A percentile compares a stretch with the other conserved stretches of the same genome.
Evolutionary conservation across 495 filamentous ascomycete genomes (phyloP).

Genomic region (Immersiella caudata): DNA sequence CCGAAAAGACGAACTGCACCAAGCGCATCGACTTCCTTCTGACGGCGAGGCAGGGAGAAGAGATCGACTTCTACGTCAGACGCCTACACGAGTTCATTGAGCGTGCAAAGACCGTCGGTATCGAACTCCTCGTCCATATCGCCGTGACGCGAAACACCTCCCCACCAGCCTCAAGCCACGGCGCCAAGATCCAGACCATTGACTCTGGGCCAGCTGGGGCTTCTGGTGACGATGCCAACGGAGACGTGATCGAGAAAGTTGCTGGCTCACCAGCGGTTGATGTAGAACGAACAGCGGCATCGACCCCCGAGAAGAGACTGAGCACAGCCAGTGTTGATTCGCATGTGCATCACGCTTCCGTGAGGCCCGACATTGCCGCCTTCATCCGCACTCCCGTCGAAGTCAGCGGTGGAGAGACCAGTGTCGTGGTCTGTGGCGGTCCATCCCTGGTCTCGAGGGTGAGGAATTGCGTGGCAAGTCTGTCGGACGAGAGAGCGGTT

Average conservation of each 20-base stretch:
- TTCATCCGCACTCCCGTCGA: constrained; percentile 62
- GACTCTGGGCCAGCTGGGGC: constrained; percentile 22
- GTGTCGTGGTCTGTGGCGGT: constrained; percentile 81
- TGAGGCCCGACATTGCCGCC: constrained; percentile 45
- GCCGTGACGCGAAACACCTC: constrained; percentile 57
- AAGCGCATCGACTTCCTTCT: constrained; percentile 71
- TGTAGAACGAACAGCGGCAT: constrained; percentile 30
- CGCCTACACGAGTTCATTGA: constrained; percentile 61
- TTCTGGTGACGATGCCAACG: constrained; percentile 23
- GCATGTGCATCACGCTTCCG: constrained; percentile 43
- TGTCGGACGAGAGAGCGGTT: constrained; percentile 85
- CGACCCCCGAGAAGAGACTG: constrained; percentile 31
- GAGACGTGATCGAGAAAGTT: constrained; percentile 33
- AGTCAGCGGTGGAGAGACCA: constrained; percentile 76
- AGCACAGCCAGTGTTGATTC: constrained; percentile 42
- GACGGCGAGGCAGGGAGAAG: constrained; percentile 68
- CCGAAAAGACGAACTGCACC: constrained; percentile 54
- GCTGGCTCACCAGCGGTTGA: constrained; percentile 19
- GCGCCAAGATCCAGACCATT: not conserved
- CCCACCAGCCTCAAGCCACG: not conserved
- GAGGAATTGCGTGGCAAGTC: constrained; percentile 64
- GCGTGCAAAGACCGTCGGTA: constrained; percentile 51
- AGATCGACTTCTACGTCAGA: constrained; percentile 69
- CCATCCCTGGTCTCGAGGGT: constrained; percentile 65
- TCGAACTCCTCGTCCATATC: constrained; percentile 51